These are phyloP conservation scores for Cymodocea nodosa DNA, from an alignment of 116 monocot genomes.

Conservation along the genomic window DNA sequence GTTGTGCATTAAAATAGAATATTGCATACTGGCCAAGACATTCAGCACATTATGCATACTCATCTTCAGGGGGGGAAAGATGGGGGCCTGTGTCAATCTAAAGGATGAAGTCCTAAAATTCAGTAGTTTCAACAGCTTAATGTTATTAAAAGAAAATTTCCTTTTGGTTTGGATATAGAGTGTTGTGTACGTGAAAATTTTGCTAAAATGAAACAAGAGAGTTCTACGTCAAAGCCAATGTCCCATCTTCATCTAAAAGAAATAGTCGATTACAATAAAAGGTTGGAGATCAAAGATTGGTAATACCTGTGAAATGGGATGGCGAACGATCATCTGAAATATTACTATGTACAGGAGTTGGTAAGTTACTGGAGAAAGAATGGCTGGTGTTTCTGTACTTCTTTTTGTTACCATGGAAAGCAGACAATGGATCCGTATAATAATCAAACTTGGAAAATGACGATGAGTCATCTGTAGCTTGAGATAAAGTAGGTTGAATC, in stretches of 20 bases:
- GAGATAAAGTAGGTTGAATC: constrained; percentile 2
- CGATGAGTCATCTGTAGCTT: not conserved
- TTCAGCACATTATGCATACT: too few relatives aligned
- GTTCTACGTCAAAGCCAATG: not conserved
- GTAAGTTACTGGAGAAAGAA: not conserved
- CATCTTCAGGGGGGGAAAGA: too few relatives aligned
- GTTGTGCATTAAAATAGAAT: too few relatives aligned
- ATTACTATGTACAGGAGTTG: not conserved
- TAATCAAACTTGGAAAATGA: constrained; percentile 20
- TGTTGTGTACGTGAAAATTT: not conserved
- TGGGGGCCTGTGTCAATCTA: too few relatives aligned
- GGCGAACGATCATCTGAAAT: constrained; percentile 14
- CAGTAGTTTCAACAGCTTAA: too few relatives aligned
- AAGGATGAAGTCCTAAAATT: too few relatives aligned
- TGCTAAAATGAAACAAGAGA: not conserved
- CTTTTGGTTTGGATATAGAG: not conserved
- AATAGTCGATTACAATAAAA: not conserved
- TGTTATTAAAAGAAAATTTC: not conserved
- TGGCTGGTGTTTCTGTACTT: not conserved
- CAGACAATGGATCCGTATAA: constrained; percentile 30
- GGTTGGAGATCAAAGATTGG: not conserved
- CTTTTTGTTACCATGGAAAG: constrained; percentile 21
- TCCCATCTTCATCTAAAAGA: not conserved
- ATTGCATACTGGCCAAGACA: too few relatives aligned
- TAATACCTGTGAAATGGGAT: constrained; percentile 15